Base-by-base conservation (phyloP, 2,329 filamentous ascomycete species). In the Colletotrichum sp. region DNA sequence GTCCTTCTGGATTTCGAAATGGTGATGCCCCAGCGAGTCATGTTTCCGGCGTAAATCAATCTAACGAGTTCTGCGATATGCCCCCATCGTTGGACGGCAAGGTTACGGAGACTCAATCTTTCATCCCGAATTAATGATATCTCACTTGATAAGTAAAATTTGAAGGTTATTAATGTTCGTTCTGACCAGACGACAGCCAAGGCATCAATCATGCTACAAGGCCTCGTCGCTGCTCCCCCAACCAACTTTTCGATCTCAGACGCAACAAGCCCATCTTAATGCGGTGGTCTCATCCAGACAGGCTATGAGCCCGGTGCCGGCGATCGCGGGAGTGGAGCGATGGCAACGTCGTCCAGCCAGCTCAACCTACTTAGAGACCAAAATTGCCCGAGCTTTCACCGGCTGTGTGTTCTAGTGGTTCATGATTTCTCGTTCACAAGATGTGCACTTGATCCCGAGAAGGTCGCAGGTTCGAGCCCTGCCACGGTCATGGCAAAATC, bases 321-420 rank as follows among this genome's bases (percentile, higher is more conserved):
- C 10, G 44, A 4, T 8, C 0, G n/a, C 44, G 6, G 18, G 10
- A 0, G 10, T 52, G n/a, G 44, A 13, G n/a, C 18, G 39, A n/a
- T 1, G 39, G 2, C 18, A n/a, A 0, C 21, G 1, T 4, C 13
- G 1, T 9, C 21, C 21, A 0, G 0, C 55, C 13, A 1, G 1
- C 16, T 2, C 1, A 0, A 8, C 24, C 8, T 30, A 21, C 7
- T 28, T 59, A 28, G 26, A 8, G 2, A 2, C 6, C 26, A 28
- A 28, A 28, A 24, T 24, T 24, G 26, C 26, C 26, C 26, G 26
- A 28, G 2, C 2, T 28, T 26, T 30, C 13, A 59, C 24, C 55
- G 55, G 55, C 55, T 59, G 55, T 59, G 55, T 59, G 55, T 59
- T 59, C 55, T 59, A 59, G 55, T 59, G 55, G 55, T 59, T 59